Evolutionary conservation across 2,329 filamentous ascomycete genomes (phyloP).

Genomic region (Lecanicillium sp.): DNA sequence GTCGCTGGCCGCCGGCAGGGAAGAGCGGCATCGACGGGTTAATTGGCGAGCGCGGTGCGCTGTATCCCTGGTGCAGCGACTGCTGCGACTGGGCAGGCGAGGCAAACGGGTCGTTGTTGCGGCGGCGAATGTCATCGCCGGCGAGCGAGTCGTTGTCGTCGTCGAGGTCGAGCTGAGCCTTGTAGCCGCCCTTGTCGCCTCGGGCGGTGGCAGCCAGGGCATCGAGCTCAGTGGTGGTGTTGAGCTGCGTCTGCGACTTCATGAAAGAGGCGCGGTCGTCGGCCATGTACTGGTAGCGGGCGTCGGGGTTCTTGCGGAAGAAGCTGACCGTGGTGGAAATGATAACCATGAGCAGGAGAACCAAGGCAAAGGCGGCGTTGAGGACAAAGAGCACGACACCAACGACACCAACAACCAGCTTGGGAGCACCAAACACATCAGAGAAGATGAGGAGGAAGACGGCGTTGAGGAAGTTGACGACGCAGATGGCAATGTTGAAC

Average conservation of each 20-base stretch:
- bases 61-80: constrained; percentile 16
- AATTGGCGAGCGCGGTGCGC: constrained; percentile 27
- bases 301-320: constrained; percentile 88
- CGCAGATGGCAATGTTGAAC: constrained; percentile 90
- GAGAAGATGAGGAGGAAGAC: constrained; percentile 88
- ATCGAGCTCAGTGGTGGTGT: constrained; percentile 74
- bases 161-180: constrained; percentile 35
- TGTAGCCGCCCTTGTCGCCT: constrained; percentile 58
- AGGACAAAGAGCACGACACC: constrained; percentile 84
- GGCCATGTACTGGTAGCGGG: constrained; percentile 91
- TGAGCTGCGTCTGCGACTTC: constrained; percentile 84
- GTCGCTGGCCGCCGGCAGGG: constrained; percentile 27
- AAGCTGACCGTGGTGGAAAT: constrained; percentile 58
- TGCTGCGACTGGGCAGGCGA: constrained; percentile 22
- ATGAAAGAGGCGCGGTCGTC: constrained; percentile 96
- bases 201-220: constrained; percentile 86
- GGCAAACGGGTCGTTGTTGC: constrained; percentile 21
- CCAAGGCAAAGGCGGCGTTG: constrained; percentile 76
- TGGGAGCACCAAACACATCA: constrained; percentile 75
- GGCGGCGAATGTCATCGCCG: constrained; percentile 29
- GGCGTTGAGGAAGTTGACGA: constrained; percentile 83
- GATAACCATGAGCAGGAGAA: constrained; percentile 73
- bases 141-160: constrained; percentile 34
- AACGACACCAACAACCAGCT: constrained; percentile 77
- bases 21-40: constrained; percentile 36